Evolutionary conservation across 352 stramenopile genomes (phyloP).

Genomic region (Globisporangium mamillatum): DNA sequence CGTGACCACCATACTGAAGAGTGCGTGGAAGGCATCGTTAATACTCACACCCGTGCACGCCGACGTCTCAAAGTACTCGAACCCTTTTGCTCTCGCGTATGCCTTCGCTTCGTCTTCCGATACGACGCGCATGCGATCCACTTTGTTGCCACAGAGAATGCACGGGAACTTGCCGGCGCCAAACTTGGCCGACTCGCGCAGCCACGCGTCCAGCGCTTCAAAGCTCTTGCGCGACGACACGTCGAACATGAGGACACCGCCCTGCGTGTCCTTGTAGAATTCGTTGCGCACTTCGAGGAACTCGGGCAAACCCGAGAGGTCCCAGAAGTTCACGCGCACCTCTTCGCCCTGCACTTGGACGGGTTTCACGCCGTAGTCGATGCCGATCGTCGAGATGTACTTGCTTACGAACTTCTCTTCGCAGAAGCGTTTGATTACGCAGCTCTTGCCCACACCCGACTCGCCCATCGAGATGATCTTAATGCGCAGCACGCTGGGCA

Average conservation of each 20-base stretch:
- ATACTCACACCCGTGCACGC: conserved; percentile 87
- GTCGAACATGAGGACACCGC: conserved; percentile 77
- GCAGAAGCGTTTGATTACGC: conserved; percentile 95
- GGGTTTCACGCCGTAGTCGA: conserved; percentile 94
- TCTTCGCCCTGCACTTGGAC: conserved; percentile 69
- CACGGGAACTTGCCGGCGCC: too few species aligned
- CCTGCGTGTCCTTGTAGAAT: conserved; percentile 95
- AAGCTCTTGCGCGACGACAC: conserved; percentile 28
- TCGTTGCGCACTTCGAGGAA: conserved; percentile 96
- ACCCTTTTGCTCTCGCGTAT: too few species aligned
- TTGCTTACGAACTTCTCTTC: conserved; percentile 94
- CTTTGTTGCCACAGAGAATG: too few species aligned
- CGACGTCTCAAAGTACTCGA: too few species aligned
- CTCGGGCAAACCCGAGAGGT: conserved; percentile 89
- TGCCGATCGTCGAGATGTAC: conserved; percentile 95
- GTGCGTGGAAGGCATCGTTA: conserved; percentile 76
- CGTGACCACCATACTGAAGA: conserved; percentile 70
- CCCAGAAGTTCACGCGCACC: conserved; percentile 94
- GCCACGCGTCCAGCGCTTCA: too few species aligned
- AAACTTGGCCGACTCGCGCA: too few species aligned
- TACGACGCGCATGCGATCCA: too few species aligned
- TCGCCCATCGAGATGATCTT: conserved; percentile 95
- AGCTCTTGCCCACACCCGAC: conserved; percentile 90
- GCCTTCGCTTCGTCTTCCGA: too few species aligned
- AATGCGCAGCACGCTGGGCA: conserved; percentile 65